Evolutionary conservation across 495 filamentous ascomycete genomes (phyloP).

Genomic region (Lepraria neglecta): DNA sequence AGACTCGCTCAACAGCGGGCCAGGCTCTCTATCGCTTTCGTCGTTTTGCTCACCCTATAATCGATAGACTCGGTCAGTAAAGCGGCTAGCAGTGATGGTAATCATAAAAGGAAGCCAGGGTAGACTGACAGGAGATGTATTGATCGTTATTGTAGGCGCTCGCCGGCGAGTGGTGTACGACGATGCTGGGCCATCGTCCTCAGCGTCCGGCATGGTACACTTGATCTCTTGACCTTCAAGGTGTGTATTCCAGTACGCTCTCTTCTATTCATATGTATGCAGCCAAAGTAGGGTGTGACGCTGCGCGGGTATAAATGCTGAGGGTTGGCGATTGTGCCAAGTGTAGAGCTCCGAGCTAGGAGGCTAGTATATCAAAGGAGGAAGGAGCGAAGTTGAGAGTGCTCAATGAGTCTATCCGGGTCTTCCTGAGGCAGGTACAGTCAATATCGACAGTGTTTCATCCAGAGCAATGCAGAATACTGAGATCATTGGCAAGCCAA

Average conservation of each 20-base stretch:
- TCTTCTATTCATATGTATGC: conserved; percentile 12
- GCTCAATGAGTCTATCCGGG: not conserved
- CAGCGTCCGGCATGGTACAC: conserved; percentile 28
- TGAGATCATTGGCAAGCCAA: not conserved
- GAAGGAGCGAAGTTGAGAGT: not conserved
- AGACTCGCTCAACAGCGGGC: conserved; percentile 21
- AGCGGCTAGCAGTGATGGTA: conserved; percentile 18
- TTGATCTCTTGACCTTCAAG: conserved; percentile 7
- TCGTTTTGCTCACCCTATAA: conserved; percentile 32
- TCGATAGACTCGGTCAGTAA: conserved; percentile 26
- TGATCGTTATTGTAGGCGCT: conserved; percentile 67
- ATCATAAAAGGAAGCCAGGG: conserved; percentile 29
- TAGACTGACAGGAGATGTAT: conserved; percentile 61
- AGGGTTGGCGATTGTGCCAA: not conserved
- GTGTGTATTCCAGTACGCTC: not conserved
- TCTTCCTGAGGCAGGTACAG: not conserved
- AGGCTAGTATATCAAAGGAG: not conserved
- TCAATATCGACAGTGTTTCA: not conserved
- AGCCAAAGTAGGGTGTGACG: conserved; percentile 9
- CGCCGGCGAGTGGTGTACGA: conserved; percentile 30
- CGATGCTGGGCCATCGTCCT: conserved; percentile 16
- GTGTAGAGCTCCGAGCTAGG: conserved; percentile 5
- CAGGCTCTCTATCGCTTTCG: conserved; percentile 19
- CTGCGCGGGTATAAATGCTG: conserved; percentile 7
- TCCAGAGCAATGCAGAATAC: not conserved